A percentile compares a stretch with the other conserved stretches of the same genome.
Evolutionary conservation across 306 rosid genomes (phyloP).

Genomic region (Quercus alba): DNA sequence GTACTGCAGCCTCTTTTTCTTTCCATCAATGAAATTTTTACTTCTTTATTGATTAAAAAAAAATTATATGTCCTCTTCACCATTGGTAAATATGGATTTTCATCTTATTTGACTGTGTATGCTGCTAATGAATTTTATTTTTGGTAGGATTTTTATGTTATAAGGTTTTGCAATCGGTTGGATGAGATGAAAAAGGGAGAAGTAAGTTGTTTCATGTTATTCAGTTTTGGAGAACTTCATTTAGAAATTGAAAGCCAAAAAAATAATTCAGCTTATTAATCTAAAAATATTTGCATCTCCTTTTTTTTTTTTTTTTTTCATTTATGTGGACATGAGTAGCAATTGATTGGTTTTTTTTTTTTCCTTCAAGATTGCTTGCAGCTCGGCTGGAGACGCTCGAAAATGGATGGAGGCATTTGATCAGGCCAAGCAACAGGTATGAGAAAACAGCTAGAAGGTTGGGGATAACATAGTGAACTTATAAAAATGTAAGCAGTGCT

Average conservation of each 20-base stretch:
- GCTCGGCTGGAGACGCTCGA: constrained; percentile 65
- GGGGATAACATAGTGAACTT: neutral
- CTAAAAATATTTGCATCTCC: neutral
- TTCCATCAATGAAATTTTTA: no score
- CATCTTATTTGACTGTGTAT: neutral
- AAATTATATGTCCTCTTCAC: neutral
- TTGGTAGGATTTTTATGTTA: constrained; percentile 67
- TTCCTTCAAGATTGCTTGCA: constrained; percentile 71
- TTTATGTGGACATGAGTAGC: neutral
- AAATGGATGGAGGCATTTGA: constrained; percentile 93
- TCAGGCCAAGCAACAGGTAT: constrained; percentile 90
- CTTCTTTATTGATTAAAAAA: no score
- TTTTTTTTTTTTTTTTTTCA: neutral
- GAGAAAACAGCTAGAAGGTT: constrained; percentile 15
- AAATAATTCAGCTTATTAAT: neutral
- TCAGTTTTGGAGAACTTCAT: neutral
- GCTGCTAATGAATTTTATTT: constrained; percentile 2
- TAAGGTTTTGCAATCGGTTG: constrained; percentile 72
- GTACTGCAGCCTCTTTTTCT: no score
- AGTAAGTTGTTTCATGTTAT: constrained; percentile 47
- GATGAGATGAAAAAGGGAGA: constrained; percentile 86
- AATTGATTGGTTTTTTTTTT: constrained; percentile 16
- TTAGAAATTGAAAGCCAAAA: neutral
- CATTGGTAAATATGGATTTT: constrained; percentile 1
- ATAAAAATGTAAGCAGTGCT: neutral